phyloP scores from a whole-genome alignment of 2,329 filamentous ascomycete species.

The Fusarium drepaniforme region DNA sequence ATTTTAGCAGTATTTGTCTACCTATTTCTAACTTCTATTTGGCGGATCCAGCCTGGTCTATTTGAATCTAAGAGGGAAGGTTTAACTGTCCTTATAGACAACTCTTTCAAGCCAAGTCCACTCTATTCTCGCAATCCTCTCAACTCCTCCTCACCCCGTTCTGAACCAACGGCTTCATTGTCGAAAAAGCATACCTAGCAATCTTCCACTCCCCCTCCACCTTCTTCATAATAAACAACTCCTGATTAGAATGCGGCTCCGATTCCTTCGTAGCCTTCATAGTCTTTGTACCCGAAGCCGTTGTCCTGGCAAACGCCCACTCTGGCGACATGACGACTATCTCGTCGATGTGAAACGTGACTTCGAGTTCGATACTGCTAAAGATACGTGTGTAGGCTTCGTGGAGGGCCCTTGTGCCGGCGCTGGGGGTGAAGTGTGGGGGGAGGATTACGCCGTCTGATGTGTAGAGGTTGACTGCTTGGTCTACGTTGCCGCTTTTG shows the following conservation, averaged over 20 bases:
- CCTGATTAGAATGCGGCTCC: conserved; percentile 24
- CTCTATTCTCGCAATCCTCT: background rate
- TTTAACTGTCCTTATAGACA: background rate
- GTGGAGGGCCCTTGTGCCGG: conserved; percentile 11
- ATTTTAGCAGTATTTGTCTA: background rate
- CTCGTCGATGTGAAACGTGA: background rate
- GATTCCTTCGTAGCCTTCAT: background rate
- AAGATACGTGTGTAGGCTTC: background rate
- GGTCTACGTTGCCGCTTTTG: conserved; percentile 28
- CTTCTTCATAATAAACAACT: conserved; percentile 37
- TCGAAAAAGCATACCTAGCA: conserved; percentile 39
- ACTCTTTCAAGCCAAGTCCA: background rate
- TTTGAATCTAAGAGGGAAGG: rapidly evolving
- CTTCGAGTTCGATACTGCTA: background rate
- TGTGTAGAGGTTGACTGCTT: conserved; percentile 33
- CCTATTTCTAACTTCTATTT: background rate
- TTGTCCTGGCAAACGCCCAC: background rate
- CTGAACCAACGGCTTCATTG: conserved; percentile 37
- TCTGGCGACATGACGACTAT: background rate
- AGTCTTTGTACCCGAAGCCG: background rate
- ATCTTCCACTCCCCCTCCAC: conserved; percentile 33
- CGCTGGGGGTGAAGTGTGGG: conserved; percentile 34
- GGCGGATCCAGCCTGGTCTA: too few species aligned
- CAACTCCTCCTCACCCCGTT: conserved; percentile 14
- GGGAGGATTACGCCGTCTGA: conserved; percentile 42